Evolutionary conservation across 1,284 basidiomycete genomes (phyloP).

Genomic region (Vanrija sp.): DNA sequence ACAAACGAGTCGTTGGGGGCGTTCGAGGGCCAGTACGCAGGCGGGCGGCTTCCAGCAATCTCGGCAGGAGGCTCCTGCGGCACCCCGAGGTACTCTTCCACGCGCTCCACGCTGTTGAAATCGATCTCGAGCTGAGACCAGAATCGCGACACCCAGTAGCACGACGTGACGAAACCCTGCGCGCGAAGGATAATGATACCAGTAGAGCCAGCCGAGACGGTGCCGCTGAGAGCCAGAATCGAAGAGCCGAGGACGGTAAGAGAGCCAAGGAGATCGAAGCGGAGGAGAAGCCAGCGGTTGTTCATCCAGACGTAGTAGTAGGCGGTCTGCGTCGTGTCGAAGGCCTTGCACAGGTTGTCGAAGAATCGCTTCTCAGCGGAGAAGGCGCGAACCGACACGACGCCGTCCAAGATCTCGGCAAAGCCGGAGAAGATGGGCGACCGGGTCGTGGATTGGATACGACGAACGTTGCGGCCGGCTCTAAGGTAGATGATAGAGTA

Average conservation of each 20-base stretch:
- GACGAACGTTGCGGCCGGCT: slow-evolving; percentile 68
- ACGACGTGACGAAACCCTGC: slow-evolving; percentile 45
- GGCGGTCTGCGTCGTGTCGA: slow-evolving; percentile 59
- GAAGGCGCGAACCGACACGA: slow-evolving; percentile 83
- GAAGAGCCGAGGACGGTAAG: slow-evolving; percentile 70
- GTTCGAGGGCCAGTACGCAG: slow-evolving; percentile 78
- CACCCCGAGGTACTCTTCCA: slow-evolving; percentile 82
- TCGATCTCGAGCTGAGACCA: slow-evolving; percentile 49
- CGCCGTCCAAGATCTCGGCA: slow-evolving; percentile 69
- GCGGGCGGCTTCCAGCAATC: slow-evolving; percentile 63
- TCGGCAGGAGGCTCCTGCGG: slow-evolving; percentile 75
- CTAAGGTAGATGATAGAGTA: slow-evolving; percentile 65
- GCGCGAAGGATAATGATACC: slow-evolving; percentile 73
- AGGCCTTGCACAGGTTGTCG: slow-evolving; percentile 62
- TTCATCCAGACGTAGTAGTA: slow-evolving; percentile 48
- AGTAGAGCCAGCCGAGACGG: slow-evolving; percentile 67
- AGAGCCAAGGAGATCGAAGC: slow-evolving; percentile 72
- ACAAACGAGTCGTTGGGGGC: slow-evolving; percentile 49
- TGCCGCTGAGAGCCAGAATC: slow-evolving; percentile 66
- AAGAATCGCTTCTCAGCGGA: slow-evolving; percentile 76
- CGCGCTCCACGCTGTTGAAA: slow-evolving; percentile 78
- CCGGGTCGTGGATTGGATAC: slow-evolving; percentile 59
- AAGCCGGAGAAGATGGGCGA: slow-evolving; percentile 59
- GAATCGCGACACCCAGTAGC: slow-evolving; percentile 49
- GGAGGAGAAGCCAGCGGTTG: slow-evolving; percentile 50